Percentiles rank a stretch among this genome's conserved stretches.
Conservation (phyloP, 1,284 basidiomycete genomes). For the Baeospora myosura region DNA sequence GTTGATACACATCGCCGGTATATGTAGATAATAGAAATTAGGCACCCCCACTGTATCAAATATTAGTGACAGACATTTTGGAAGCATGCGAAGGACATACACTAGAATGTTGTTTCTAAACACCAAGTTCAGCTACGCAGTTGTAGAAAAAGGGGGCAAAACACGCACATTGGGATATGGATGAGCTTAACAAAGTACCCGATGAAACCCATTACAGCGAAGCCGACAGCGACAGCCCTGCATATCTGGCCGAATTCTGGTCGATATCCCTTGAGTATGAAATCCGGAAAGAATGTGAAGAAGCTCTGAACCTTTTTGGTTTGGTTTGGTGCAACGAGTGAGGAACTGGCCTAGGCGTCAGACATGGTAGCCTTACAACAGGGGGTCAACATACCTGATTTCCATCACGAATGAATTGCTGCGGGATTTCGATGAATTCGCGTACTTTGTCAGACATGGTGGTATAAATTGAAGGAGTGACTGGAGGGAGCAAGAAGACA, state of each 20-base stretch:
- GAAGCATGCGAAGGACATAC: slow-evolving; percentile 45
- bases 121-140: slow-evolving; percentile 12
- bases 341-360: slow-evolving; percentile 73
- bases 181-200: slow-evolving; percentile 94
- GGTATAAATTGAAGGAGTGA: slow-evolving; percentile 14
- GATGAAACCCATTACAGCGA: slow-evolving; percentile 97
- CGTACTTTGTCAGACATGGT: slow-evolving; percentile 85
- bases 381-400: slow-evolving; percentile 62
- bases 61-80: slow-evolving; percentile 8
- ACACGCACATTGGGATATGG: slow-evolving; percentile 88
- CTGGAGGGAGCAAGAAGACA: no score
- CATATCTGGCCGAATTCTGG: slow-evolving; percentile 92
- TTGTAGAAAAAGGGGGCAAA: slow-evolving; percentile 8
- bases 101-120: slow-evolving; percentile 89
- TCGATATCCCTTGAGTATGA: slow-evolving; percentile 6
- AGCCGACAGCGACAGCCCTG: slow-evolving; percentile 89
- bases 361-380: background rate
- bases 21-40: slow-evolving; percentile 27
- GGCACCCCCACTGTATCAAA: slow-evolving; percentile 55
- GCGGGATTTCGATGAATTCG: slow-evolving; percentile 88
- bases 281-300: slow-evolving; percentile 4
- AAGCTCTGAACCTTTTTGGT: slow-evolving; percentile 71
- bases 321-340: slow-evolving; percentile 95
- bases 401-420: slow-evolving; percentile 89
- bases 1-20: no score